Percentiles rank a stretch among this genome's conserved stretches.
phyloP scores from a whole-genome alignment of 1,139 yeast genomes.

The Scheffersomyces segobiensis region DNA sequence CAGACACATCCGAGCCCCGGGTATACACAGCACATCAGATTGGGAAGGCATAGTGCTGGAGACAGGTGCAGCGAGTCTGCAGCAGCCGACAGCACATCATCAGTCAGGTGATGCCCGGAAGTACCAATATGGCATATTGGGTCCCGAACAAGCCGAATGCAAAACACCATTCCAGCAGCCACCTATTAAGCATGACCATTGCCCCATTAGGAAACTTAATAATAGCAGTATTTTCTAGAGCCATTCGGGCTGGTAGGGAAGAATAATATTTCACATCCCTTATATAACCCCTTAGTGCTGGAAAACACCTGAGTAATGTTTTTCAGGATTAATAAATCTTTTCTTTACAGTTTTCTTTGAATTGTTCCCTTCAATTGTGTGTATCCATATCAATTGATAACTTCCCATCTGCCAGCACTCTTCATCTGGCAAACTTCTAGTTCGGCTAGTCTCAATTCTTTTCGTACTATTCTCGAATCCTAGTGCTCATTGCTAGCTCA shows the following conservation, averaged over 20 bases:
- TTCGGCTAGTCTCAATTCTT: background rate
- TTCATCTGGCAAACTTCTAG: background rate
- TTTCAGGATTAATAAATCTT: constrained; percentile 2
- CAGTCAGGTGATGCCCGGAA: background rate
- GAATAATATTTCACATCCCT: constrained; percentile 1
- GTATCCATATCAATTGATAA: background rate
- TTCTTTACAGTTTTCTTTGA: constrained; percentile 4
- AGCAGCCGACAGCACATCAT: background rate
- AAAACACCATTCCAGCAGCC: constrained; percentile 15
- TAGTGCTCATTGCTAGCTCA: background rate
- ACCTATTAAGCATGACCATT: constrained; percentile 14
- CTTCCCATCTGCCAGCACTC: background rate
- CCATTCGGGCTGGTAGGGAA: background rate
- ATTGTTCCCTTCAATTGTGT: constrained; percentile 2
- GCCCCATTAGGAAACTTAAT: constrained; percentile 12
- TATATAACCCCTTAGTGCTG: constrained; percentile 1
- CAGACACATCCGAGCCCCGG: background rate
- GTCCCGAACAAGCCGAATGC: constrained; percentile 20
- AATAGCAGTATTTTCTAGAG: constrained; percentile 1
- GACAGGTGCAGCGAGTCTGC: background rate
- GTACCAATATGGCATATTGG: background rate
- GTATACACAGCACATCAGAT: background rate
- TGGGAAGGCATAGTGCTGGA: background rate
- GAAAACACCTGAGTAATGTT: background rate
- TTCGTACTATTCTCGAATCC: background rate